phyloP scores from a whole-genome alignment of 192 early-diverging fungal species.

The Coemansia sp. region DNA sequence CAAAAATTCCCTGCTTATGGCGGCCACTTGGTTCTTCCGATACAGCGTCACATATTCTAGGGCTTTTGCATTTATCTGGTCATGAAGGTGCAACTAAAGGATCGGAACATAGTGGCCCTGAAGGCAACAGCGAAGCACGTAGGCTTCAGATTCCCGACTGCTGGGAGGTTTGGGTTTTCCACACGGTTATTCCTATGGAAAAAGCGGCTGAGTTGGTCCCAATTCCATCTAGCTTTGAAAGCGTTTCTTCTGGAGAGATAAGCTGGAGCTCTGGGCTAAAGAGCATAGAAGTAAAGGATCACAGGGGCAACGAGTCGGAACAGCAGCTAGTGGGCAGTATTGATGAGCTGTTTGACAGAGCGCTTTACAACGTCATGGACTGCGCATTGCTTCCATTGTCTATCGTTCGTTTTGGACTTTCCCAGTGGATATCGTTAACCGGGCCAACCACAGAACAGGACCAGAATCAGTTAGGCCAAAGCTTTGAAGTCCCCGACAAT shows the following conservation, averaged over 20 bases:
- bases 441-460: neutral
- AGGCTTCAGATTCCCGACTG: slow-evolving; percentile 8
- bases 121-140: neutral
- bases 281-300: neutral
- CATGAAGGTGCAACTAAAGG: slow-evolving; percentile 2
- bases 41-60: slow-evolving; percentile 1
- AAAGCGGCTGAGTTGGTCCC: slow-evolving; percentile 4
- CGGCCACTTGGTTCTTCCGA: slow-evolving; percentile 19
- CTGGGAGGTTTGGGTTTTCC: slow-evolving; percentile 49
- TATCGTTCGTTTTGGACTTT: slow-evolving; percentile 48
- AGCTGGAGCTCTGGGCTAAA: slow-evolving; percentile 19
- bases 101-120: neutral
- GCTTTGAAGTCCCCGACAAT: neutral
- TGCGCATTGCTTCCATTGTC: slow-evolving; percentile 41
- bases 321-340: neutral
- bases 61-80: neutral
- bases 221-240: slow-evolving; percentile 33
- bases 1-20: slow-evolving; percentile 45
- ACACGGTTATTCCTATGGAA: slow-evolving; percentile 17
- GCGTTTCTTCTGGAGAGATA: slow-evolving; percentile 32
- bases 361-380: slow-evolving; percentile 47
- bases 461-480: neutral
- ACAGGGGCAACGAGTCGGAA: neutral
- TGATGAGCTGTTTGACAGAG: slow-evolving; percentile 24
- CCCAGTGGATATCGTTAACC: slow-evolving; percentile 46